These are phyloP conservation scores for Fusarium solani-melongenae DNA, from an alignment of 2,329 filamentous ascomycete genomes.

Conservation along the genomic window DNA sequence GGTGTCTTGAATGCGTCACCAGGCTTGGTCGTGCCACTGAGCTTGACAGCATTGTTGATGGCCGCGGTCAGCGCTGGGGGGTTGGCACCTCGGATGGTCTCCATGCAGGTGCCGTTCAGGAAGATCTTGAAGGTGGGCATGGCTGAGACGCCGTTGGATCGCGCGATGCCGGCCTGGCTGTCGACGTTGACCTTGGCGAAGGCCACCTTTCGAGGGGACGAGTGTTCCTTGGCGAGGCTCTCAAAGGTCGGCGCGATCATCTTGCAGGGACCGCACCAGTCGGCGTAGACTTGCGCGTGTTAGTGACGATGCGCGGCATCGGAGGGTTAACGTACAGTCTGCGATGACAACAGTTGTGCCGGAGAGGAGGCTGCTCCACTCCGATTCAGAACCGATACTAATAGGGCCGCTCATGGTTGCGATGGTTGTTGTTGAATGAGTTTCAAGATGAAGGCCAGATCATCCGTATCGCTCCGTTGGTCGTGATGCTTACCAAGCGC, in stretches of 20 bases:
- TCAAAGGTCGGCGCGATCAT: conserved; percentile 91
- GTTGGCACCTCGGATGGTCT: conserved; percentile 86
- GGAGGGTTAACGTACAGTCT: conserved; percentile 76
- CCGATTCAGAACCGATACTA: conserved; percentile 71
- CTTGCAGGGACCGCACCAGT: conserved; percentile 96
- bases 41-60: conserved; percentile 75
- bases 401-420: conserved; percentile 59
- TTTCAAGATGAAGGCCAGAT: conserved; percentile 34
- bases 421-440: conserved; percentile 18
- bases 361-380: conserved; percentile 79
- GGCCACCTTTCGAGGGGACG: conserved; percentile 83
- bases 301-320: conserved; percentile 33
- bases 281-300: conserved; percentile 82
- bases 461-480: conserved; percentile 25
- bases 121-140: conserved; percentile 97
- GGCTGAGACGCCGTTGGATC: conserved; percentile 81
- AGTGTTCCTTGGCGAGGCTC: conserved; percentile 80
- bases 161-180: conserved; percentile 79
- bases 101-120: conserved; percentile 77
- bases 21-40: conserved; percentile 55
- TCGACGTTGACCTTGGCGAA: conserved; percentile 96
- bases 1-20: conserved; percentile 64
- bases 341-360: conserved; percentile 84
- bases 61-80: conserved; percentile 78
- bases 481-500: conserved; percentile 35